A percentile compares a stretch with the other conserved stretches of the same genome.
These are phyloP conservation scores for Macaranga tanarius DNA, from an alignment of 441 rosid species.

Conservation along the genomic window DNA sequence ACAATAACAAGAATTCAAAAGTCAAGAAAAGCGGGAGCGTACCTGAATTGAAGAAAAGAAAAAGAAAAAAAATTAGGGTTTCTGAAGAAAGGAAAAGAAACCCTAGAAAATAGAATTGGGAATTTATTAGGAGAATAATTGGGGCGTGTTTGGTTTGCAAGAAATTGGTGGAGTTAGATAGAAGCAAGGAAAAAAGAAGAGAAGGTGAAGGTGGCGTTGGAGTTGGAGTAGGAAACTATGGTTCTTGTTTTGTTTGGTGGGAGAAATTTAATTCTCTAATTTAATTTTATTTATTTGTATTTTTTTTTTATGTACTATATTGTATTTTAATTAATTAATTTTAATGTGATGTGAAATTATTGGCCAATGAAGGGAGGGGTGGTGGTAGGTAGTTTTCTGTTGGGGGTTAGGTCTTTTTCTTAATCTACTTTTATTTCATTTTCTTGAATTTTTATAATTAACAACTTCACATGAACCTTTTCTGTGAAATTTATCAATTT, in stretches of 20 bases:
- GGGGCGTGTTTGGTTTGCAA: background rate
- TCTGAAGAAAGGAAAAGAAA: conserved; percentile 10
- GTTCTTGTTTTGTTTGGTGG: conserved; percentile 26
- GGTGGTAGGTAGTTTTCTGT: conserved; percentile 50
- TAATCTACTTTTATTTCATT: background rate
- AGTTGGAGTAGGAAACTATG: conserved; percentile 34
- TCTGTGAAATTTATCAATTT: too few relatives aligned
- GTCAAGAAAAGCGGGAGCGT: background rate
- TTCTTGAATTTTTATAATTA: background rate
- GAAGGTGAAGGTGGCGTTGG: conserved; percentile 30
- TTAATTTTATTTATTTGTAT: background rate
- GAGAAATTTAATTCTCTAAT: conserved; percentile 7
- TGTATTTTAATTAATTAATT: background rate
- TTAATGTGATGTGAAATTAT: conserved; percentile 7
- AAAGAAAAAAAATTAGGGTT: conserved; percentile 12
- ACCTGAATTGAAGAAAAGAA: conserved; percentile 23
- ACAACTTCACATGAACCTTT: background rate
- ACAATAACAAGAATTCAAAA: background rate
- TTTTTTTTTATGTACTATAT: background rate
- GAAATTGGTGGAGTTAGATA: conserved; percentile 16
- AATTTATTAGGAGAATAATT: too few relatives aligned
- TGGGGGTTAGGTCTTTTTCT: conserved; percentile 34
- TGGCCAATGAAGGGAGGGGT: background rate
- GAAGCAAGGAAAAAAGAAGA: background rate
- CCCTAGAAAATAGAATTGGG: conserved; percentile 20